Evolutionary conservation across 2,329 filamentous ascomycete genomes (phyloP), one percentile per base, ranked within the genome.

Genomic region (Fusarium anguioides): DNA sequence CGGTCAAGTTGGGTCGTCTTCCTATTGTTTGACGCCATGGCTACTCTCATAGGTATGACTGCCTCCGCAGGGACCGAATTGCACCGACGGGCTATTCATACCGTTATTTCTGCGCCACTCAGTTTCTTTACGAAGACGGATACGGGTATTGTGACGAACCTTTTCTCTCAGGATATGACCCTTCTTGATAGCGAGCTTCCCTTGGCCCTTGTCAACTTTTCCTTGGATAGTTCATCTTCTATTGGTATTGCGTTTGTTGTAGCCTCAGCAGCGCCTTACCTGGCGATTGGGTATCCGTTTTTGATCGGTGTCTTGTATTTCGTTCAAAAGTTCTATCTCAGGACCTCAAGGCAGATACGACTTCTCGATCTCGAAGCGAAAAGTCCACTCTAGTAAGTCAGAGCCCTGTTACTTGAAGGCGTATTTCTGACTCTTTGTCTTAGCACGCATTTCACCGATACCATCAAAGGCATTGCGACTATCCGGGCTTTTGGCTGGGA

Each of bases 321-420:
- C 4, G 74, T 89, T 0, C 87, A 89, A 62, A 83, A 79, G 50
- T 81, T 87, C 46, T 90, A 90, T 66, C 79, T 90, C 4, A 80
- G 84, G 0, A 90, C 87, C 0, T 89, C 86, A 1, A 78, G 87
- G 0, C 87, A 90, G 71, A 73, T 90, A 9, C 81, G 87, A 46
- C 80, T 88, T 20, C 74, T 90, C 12, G 87, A 90, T 42, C 80
- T 90, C 2, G 88, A 90, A 72, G 82, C 84, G 2, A 89, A 89
- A 65, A 83, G 83, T 1, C 86, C 86, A 0, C 18, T 75, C 3
- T 75, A 76, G 70, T 75, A 67, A 61, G 73, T 68, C 1, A 11
- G 7, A 6, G 5, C 6, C 6, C n/a, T n/a, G n/a, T n/a, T n/a
- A n/a, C n/a, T n/a, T n/a, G n/a, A n/a, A n/a, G n/a, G n/a, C n/a